phyloP scores from a whole-genome alignment of 1,139 yeast genomes.

The Arxiozyma heterogenica region DNA sequence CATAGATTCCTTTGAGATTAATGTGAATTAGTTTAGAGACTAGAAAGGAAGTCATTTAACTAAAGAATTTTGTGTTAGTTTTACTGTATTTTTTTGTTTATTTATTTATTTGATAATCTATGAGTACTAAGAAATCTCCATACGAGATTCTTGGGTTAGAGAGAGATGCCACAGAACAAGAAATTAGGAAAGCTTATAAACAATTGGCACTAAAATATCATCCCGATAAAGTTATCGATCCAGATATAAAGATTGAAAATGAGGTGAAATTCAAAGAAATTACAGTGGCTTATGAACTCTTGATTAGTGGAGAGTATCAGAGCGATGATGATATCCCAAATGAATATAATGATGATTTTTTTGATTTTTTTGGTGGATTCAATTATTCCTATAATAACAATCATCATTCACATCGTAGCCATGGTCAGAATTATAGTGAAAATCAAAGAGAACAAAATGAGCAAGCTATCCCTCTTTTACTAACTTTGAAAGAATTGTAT shows the following conservation, averaged over 20 bases:
- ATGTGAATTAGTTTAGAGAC: neutral
- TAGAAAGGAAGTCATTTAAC: neutral
- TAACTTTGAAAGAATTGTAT: slow-evolving; percentile 53
- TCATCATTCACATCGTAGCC: neutral
- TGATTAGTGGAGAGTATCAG: slow-evolving; percentile 52
- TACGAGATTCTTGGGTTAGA: slow-evolving; percentile 65
- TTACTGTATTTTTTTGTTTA: no score
- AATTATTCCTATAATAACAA: neutral
- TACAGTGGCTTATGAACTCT: slow-evolving; percentile 66
- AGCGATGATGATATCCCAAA: slow-evolving; percentile 50
- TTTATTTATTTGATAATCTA: no score
- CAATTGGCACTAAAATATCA: slow-evolving; percentile 64
- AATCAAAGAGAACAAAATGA: slow-evolving; percentile 31
- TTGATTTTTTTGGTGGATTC: slow-evolving; percentile 10
- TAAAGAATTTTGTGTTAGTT: no score
- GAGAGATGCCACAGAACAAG: slow-evolving; percentile 50
- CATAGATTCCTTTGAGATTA: no score
- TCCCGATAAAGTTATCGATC: slow-evolving; percentile 72
- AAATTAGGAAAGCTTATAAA: slow-evolving; percentile 70
- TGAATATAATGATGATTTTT: slow-evolving; percentile 10
- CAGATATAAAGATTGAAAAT: slow-evolving; percentile 50
- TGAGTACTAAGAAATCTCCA: slow-evolving; percentile 29
- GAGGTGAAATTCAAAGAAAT: slow-evolving; percentile 69
- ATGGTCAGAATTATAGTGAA: neutral
- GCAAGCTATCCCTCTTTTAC: slow-evolving; percentile 47